Conservation (phyloP, 768 basidiomycete species). For the Leccinellum luteum region DNA sequence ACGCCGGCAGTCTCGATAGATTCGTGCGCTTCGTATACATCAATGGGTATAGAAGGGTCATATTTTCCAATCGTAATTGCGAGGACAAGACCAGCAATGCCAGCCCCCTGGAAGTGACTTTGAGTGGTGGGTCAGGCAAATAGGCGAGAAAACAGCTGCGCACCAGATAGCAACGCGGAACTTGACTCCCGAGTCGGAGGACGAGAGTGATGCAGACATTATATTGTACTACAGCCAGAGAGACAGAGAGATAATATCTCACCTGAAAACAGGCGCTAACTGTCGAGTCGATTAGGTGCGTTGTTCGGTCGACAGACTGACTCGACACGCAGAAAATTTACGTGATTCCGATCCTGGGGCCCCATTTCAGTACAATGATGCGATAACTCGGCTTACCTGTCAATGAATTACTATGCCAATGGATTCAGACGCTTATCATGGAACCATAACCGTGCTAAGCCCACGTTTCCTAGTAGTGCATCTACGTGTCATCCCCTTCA, state of each 20-base stretch:
- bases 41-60: constrained; percentile 32
- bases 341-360: no score
- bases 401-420: no score
- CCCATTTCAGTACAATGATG: no score
- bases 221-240: not conserved
- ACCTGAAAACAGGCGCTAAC: not conserved
- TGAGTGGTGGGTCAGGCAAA: not conserved
- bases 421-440: no score
- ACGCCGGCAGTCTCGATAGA: constrained; percentile 39
- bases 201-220: not conserved
- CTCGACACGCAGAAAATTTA: no score
- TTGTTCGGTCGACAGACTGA: no score
- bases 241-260: not conserved
- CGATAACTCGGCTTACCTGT: no score
- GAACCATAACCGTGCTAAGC: no score
- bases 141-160: not conserved
- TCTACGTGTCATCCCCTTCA: no score
- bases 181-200: no score
- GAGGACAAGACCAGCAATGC: constrained; percentile 43
- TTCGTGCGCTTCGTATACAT: constrained; percentile 45
- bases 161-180: constrained; percentile 26
- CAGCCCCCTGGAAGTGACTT: constrained; percentile 28
- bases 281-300: no score
- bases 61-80: constrained; percentile 37
- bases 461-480: no score